phyloP scores from a whole-genome alignment of 2,329 filamentous ascomycete species.

The Neopestalotiopsis rosae region DNA sequence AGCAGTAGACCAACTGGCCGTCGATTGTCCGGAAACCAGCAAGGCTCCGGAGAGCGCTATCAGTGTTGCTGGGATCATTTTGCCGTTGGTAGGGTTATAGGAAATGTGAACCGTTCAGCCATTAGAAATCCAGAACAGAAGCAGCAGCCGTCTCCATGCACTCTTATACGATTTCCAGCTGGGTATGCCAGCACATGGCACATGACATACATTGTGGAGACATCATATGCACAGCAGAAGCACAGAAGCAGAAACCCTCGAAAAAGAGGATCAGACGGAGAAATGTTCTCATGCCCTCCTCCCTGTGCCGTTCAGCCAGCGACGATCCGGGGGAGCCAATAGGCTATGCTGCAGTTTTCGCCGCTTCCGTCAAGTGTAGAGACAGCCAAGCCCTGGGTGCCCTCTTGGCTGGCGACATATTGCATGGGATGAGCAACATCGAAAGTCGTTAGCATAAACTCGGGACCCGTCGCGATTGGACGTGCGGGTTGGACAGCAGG shows the following conservation, averaged over 20 bases:
- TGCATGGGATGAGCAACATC: not conserved
- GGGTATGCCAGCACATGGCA: not conserved
- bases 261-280: not conserved
- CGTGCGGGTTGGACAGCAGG: not conserved
- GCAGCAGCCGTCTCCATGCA: not conserved
- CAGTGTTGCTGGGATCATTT: conserved; percentile 24
- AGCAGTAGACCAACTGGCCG: conserved; percentile 64
- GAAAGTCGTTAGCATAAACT: not conserved
- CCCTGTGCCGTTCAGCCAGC: not conserved
- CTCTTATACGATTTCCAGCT: conserved; percentile 3
- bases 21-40: conserved; percentile 40
- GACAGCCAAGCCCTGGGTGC: not conserved
- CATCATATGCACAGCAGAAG: conserved; percentile 2
- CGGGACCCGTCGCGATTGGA: not conserved
- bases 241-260: not conserved
- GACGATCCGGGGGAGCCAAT: not conserved
- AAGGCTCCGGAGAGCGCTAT: conserved; percentile 25
- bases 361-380: conserved; percentile 6
- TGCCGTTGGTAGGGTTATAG: not conserved
- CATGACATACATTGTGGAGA: not conserved
- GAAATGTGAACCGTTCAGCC: not conserved
- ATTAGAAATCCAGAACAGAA: too few relatives aligned
- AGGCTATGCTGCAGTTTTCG: conserved; percentile 1
- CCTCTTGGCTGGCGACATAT: conserved; percentile 9
- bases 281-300: not conserved